Evolutionary conservation across 2,329 filamentous ascomycete species (phyloP).

Genomic region (Cladosporium phlei): DNA sequence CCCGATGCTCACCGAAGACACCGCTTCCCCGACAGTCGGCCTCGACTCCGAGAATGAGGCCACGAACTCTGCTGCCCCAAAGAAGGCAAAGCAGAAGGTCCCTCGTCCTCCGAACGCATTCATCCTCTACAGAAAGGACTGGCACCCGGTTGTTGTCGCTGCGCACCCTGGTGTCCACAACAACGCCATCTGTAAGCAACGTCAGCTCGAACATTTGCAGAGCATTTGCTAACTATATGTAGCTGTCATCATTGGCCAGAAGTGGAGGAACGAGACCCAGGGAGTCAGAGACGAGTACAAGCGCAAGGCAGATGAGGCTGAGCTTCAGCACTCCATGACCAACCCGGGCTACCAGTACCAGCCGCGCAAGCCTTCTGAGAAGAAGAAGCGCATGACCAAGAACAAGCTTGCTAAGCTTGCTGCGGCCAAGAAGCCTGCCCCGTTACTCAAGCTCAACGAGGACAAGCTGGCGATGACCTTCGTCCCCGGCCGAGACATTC

Average conservation of each 20-base stretch:
- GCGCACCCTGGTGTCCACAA: constrained; percentile 39
- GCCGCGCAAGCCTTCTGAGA: constrained; percentile 43
- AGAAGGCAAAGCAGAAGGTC: constrained; percentile 27
- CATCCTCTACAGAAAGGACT: constrained; percentile 42
- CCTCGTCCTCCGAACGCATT: constrained; percentile 45
- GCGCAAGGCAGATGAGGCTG: constrained; percentile 35
- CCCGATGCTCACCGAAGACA: background rate
- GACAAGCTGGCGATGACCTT: background rate
- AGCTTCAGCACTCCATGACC: constrained; percentile 36
- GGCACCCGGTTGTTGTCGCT: constrained; percentile 34
- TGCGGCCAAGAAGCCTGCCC: background rate
- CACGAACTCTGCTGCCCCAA: background rate
- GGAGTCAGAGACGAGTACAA: constrained; percentile 37
- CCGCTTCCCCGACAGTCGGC: background rate
- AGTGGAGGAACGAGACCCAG: constrained; percentile 38
- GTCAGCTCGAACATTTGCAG: background rate
- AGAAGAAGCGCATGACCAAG: constrained; percentile 42
- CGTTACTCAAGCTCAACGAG: background rate
- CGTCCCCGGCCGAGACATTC: background rate
- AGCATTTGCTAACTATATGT: constrained; percentile 16
- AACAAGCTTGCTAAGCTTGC: constrained; percentile 29
- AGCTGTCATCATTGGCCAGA: constrained; percentile 39
- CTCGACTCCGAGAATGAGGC: background rate
- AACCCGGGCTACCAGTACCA: constrained; percentile 45
- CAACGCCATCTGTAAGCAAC: constrained; percentile 42